These are phyloP conservation scores for Candida gigantensis DNA, from an alignment of 1,139 yeast genomes.

Conservation along the genomic window DNA sequence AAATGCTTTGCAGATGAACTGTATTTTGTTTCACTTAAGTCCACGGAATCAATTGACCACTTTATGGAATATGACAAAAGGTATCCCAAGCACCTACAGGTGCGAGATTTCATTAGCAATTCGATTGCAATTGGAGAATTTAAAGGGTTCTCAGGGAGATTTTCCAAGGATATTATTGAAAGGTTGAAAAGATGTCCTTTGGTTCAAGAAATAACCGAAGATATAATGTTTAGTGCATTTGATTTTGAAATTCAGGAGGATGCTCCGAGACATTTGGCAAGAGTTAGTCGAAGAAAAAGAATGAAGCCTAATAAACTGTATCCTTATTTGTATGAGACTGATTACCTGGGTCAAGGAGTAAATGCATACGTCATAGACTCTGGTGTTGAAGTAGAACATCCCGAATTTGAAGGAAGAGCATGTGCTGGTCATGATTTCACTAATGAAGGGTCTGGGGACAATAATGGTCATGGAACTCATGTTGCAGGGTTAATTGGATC, in stretches of 20 bases:
- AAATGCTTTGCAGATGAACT: constrained; percentile 12
- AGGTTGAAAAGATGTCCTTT: constrained; percentile 49
- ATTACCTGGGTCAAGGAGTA: constrained; percentile 42
- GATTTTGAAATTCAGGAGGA: constrained; percentile 33
- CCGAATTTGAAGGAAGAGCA: constrained; percentile 69
- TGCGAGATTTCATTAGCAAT: constrained; percentile 45
- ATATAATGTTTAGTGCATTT: constrained; percentile 51
- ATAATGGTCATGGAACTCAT: constrained; percentile 81
- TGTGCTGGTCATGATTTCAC: constrained; percentile 60
- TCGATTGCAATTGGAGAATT: constrained; percentile 61
- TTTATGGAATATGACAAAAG: constrained; percentile 40
- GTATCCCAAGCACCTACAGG: constrained; percentile 32
- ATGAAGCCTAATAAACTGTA: constrained; percentile 23
- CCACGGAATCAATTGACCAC: constrained; percentile 35
- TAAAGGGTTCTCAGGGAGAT: constrained; percentile 63
- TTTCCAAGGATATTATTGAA: constrained; percentile 48
- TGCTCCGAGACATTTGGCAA: constrained; percentile 71
- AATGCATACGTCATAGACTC: constrained; percentile 83
- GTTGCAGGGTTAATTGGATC: constrained; percentile 92
- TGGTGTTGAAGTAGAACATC: constrained; percentile 60
- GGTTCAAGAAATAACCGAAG: constrained; percentile 62
- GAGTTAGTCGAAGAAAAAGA: constrained; percentile 54
- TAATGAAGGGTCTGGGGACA: constrained; percentile 60
- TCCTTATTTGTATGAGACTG: constrained; percentile 29
- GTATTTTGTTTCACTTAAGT: constrained; percentile 29